A percentile compares a stretch with the other conserved stretches of the same genome.
Conservation (phyloP, 2,329 filamentous ascomycete species). For the Fusarium sp. region DNA sequence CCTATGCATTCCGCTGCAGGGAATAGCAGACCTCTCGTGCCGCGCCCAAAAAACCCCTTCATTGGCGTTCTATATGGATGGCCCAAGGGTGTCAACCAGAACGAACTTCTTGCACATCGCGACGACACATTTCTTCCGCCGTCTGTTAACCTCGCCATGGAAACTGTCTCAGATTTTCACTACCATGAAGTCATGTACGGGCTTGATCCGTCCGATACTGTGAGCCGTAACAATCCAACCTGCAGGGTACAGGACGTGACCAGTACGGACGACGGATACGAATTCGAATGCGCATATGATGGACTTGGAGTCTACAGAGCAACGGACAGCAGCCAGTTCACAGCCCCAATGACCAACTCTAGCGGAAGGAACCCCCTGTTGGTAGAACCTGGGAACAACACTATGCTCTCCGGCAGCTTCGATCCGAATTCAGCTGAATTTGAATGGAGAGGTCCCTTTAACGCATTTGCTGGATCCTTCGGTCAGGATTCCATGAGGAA, state of each 20-base stretch:
- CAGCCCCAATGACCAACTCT: neutral
- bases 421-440: neutral
- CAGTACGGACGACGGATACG: slow-evolving; percentile 1
- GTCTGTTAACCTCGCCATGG: neutral
- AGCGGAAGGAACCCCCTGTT: neutral
- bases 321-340: neutral
- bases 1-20: neutral
- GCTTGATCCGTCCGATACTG: neutral
- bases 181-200: neutral
- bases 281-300: neutral
- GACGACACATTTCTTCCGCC: neutral
- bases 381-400: neutral
- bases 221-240: neutral
- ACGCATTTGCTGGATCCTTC: neutral
- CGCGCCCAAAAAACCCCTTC: neutral
- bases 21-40: neutral
- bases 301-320: neutral
- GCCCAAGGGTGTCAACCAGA: neutral
- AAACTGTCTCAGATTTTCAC: neutral
- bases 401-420: neutral
- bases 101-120: neutral
- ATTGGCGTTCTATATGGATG: neutral
- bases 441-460: neutral
- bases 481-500: neutral
- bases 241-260: neutral